Percentiles rank a stretch among this genome's conserved stretches.
phyloP scores from a whole-genome alignment of 169 alveolate species.

The Amoebophrya sp. region DNA sequence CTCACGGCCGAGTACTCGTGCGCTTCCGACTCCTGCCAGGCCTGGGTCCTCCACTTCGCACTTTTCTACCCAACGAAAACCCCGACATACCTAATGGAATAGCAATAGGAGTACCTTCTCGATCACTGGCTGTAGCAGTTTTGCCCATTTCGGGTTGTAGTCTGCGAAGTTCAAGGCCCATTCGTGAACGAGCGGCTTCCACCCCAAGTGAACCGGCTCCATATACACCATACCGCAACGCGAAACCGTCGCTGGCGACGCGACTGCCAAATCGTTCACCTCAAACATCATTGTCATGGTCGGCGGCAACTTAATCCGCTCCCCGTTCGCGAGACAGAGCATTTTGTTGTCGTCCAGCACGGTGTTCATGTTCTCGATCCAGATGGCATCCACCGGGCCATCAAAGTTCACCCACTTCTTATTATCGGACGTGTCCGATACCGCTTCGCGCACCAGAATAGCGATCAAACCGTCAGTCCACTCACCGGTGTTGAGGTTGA shows the following conservation, averaged over 20 bases:
- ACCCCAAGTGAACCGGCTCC: conserved; percentile 74
- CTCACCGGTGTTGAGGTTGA: conserved; percentile 75
- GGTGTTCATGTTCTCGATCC: conserved; percentile 91
- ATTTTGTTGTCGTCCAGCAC: conserved; percentile 92
- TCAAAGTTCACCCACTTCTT: conserved; percentile 74
- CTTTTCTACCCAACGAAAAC: too few relatives aligned
- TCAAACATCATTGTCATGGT: conserved; percentile 85
- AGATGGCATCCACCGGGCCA: conserved; percentile 91
- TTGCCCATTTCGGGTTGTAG: not conserved
- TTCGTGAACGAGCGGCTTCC: conserved; percentile 74
- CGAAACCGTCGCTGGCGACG: conserved; percentile 85
- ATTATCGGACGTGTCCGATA: conserved; percentile 39
- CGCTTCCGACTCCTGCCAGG: too few relatives aligned
- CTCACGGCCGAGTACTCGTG: too few relatives aligned
- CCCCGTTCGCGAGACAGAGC: conserved; percentile 73
- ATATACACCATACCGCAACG: conserved; percentile 85
- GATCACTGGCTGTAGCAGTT: not conserved
- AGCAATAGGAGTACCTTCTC: not conserved
- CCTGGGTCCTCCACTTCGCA: too few relatives aligned
- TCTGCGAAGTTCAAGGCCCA: conserved; percentile 48
- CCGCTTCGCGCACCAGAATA: conserved; percentile 70
- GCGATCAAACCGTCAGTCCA: conserved; percentile 89
- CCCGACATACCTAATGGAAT: too few relatives aligned
- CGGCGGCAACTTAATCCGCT: conserved; percentile 80
- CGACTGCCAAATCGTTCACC: conserved; percentile 79